These are phyloP conservation scores for Penicillium digitatum DNA, from an alignment of 2,329 filamentous ascomycete species.

Conservation along the genomic window DNA sequence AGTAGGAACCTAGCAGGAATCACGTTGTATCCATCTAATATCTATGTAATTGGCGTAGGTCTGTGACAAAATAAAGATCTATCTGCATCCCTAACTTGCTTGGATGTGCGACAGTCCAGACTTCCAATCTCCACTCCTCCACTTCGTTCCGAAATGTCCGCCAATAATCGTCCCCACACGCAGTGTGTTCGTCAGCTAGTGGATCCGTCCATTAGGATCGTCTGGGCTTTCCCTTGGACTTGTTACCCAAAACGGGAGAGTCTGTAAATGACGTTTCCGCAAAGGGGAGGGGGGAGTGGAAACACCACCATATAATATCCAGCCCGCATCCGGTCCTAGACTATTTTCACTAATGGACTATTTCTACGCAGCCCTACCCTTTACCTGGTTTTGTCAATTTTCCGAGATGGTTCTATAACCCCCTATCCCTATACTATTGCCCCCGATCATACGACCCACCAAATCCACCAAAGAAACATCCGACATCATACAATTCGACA, in stretches of 20 bases:
- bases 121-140: conserved; percentile 11
- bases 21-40: neutral
- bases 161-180: conserved; percentile 8
- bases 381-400: neutral
- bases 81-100: neutral
- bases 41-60: neutral
- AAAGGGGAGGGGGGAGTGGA: conserved; percentile 14
- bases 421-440: neutral
- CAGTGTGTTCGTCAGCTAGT: conserved; percentile 26
- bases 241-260: conserved; percentile 7
- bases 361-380: neutral
- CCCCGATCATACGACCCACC: neutral
- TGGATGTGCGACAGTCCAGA: conserved; percentile 8
- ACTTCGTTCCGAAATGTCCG: neutral
- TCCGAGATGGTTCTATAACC: conserved; percentile 16
- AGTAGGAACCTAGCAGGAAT: neutral
- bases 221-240: conserved; percentile 17
- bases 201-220: conserved; percentile 21
- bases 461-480: neutral
- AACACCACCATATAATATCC: conserved; percentile 13
- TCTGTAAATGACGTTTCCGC: conserved; percentile 24
- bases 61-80: neutral
- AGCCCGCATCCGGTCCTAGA: conserved; percentile 19
- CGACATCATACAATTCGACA: neutral
- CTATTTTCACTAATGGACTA: conserved; percentile 5